Conservation (phyloP, 768 basidiomycete genomes). For the Kwoniella mangroviensis region DNA sequence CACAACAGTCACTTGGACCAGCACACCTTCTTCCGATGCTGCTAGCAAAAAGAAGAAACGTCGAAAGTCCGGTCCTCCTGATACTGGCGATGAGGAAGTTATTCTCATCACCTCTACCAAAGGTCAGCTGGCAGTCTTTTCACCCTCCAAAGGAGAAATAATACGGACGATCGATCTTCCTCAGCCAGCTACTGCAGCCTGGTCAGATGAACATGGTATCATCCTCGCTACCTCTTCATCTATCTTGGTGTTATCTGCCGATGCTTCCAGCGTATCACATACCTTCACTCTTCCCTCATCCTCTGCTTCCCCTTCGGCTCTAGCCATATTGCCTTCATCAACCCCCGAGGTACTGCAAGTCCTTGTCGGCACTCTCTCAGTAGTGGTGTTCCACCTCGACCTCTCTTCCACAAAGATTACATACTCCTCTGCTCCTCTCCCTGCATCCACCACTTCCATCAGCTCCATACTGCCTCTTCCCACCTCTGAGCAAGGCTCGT, state of each 20-base stretch:
- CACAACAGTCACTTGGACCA: slow-evolving; percentile 37
- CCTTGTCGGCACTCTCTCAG: slow-evolving; percentile 37
- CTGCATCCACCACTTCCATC: slow-evolving; percentile 46
- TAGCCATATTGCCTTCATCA: slow-evolving; percentile 40
- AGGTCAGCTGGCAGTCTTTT: slow-evolving; percentile 38
- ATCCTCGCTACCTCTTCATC: slow-evolving; percentile 34
- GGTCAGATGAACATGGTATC: slow-evolving; percentile 33
- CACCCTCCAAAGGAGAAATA: slow-evolving; percentile 31
- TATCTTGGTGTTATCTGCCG: slow-evolving; percentile 34
- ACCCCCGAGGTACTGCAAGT: slow-evolving; percentile 34
- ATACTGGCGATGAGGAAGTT: slow-evolving; percentile 37
- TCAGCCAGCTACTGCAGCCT: slow-evolving; percentile 36
- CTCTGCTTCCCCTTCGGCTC: slow-evolving; percentile 28
- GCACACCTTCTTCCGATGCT: slow-evolving; percentile 19
- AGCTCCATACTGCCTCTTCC: slow-evolving; percentile 41
- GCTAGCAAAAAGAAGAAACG: slow-evolving; percentile 39
- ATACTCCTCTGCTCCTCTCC: slow-evolving; percentile 43
- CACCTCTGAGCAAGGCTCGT: slow-evolving; percentile 30
- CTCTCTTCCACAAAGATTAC: slow-evolving; percentile 32
- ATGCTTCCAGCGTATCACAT: slow-evolving; percentile 28
- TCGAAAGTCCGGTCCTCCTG: slow-evolving; percentile 25
- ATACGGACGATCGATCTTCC: slow-evolving; percentile 34
- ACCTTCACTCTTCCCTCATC: slow-evolving; percentile 35
- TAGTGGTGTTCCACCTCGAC: slow-evolving; percentile 40
- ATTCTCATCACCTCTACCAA: slow-evolving; percentile 41